Conservation (phyloP, 169 alveolate species). For the Cryptosporidium ubiquitum region DNA sequence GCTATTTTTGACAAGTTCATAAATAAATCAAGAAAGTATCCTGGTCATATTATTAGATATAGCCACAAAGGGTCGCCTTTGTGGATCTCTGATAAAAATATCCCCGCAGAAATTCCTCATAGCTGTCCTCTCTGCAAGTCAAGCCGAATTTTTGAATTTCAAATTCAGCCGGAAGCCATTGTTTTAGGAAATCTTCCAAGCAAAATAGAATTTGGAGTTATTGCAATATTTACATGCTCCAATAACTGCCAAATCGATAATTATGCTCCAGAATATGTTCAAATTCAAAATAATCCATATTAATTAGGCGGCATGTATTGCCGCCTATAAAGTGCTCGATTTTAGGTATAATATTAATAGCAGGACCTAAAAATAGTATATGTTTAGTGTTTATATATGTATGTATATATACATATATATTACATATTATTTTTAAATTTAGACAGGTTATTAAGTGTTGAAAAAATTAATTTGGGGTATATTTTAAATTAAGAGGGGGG, state of each 20-base stretch:
- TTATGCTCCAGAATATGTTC: conserved; percentile 47
- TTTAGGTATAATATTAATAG: conserved; percentile 11
- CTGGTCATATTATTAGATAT: conserved; percentile 51
- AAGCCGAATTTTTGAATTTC: conserved; percentile 55
- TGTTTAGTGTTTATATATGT: background rate
- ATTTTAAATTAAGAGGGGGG: background rate
- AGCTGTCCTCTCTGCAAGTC: conserved; percentile 22
- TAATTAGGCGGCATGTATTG: background rate
- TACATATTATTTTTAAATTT: background rate
- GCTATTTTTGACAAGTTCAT: conserved; percentile 20
- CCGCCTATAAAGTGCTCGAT: conserved; percentile 62
- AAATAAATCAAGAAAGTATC: conserved; percentile 15
- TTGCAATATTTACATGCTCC: conserved; percentile 59
- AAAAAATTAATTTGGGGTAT: background rate
- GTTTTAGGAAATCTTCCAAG: conserved; percentile 37
- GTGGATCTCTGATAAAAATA: conserved; percentile 55
- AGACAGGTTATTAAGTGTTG: conserved; percentile 3
- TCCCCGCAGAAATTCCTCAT: conserved; percentile 9
- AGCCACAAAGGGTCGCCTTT: conserved; percentile 22
- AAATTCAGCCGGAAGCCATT: conserved; percentile 59
- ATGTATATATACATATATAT: background rate
- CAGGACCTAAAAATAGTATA: background rate
- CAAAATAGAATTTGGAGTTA: conserved; percentile 34
- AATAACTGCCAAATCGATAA: conserved; percentile 8
- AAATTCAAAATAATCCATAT: conserved; percentile 57